A percentile compares a stretch with the other conserved stretches of the same genome.
Conservation (phyloP, 768 basidiomycete species). For the Filobasidium floriforme region DNA sequence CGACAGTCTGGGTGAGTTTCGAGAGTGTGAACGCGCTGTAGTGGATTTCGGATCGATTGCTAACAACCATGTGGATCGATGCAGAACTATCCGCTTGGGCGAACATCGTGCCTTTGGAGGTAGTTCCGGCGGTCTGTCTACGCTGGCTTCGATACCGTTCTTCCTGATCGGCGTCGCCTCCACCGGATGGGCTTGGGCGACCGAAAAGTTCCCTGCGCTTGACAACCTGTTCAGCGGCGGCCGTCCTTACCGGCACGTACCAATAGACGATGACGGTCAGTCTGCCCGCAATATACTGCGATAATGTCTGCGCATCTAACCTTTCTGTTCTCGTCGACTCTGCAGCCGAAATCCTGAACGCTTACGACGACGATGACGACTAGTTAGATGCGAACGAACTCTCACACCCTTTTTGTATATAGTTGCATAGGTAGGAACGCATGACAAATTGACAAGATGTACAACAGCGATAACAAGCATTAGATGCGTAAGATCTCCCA, state of each 20-base stretch:
- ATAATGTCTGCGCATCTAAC: background rate
- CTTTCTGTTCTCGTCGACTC: background rate
- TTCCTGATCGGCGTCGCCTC: constrained; percentile 72
- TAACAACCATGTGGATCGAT: background rate
- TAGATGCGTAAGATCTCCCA: no score
- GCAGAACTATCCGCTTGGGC: constrained; percentile 37
- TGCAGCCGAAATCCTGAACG: constrained; percentile 30
- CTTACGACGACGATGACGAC: constrained; percentile 33
- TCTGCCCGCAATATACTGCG: constrained; percentile 27
- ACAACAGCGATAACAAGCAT: no score
- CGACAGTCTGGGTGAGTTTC: constrained; percentile 62
- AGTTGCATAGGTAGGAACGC: background rate
- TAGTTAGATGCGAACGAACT: background rate
- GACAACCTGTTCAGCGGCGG: constrained; percentile 32
- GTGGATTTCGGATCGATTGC: background rate
- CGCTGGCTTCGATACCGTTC: constrained; percentile 81
- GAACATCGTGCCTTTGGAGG: constrained; percentile 45
- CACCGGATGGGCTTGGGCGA: constrained; percentile 36
- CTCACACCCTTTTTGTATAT: background rate
- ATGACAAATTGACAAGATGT: no score
- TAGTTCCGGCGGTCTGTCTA: constrained; percentile 56
- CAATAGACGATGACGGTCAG: constrained; percentile 41
- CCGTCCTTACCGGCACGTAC: constrained; percentile 37
- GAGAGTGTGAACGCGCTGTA: constrained; percentile 8
- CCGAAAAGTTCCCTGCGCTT: constrained; percentile 38